phyloP scores from a whole-genome alignment of 805 yeast genomes.

The Yamadazyma sp. region DNA sequence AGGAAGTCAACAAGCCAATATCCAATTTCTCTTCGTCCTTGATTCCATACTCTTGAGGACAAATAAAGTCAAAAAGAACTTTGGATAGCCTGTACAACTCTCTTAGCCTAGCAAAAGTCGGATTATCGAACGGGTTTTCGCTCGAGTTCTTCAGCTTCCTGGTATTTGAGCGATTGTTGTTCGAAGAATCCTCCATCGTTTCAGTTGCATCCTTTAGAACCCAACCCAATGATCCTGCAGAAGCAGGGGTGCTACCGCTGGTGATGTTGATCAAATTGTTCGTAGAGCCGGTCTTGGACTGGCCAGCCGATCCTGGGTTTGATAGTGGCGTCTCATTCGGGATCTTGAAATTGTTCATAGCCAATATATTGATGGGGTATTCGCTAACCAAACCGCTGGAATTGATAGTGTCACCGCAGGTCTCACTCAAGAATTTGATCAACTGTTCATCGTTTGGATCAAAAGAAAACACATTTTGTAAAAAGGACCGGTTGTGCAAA shows the following conservation, averaged over 20 bases:
- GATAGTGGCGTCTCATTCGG: conserved; percentile 37
- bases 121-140: conserved; percentile 64
- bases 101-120: conserved; percentile 74
- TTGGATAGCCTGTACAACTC: conserved; percentile 89
- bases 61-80: conserved; percentile 92
- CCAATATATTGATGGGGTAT: conserved; percentile 72
- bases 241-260: conserved; percentile 23
- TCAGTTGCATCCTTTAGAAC: conserved; percentile 49
- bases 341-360: conserved; percentile 73
- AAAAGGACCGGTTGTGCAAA: conserved; percentile 85
- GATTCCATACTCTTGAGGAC: conserved; percentile 98
- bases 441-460: conserved; percentile 42
- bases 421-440: conserved; percentile 36
- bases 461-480: conserved; percentile 79
- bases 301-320: conserved; percentile 21
- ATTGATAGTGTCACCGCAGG: conserved; percentile 43
- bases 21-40: conserved; percentile 93
- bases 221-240: conserved; percentile 76
- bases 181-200: conserved; percentile 18
- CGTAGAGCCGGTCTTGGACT: conserved; percentile 23
- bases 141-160: conserved; percentile 15
- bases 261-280: conserved; percentile 23
- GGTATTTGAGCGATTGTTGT: conserved; percentile 19
- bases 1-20: conserved; percentile 89
- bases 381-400: conserved; percentile 61